Percentiles rank a stretch among this genome's conserved stretches.
These are phyloP conservation scores for Nicotiana noctiflora DNA, from an alignment of 257 asterid species.

Conservation along the genomic window DNA sequence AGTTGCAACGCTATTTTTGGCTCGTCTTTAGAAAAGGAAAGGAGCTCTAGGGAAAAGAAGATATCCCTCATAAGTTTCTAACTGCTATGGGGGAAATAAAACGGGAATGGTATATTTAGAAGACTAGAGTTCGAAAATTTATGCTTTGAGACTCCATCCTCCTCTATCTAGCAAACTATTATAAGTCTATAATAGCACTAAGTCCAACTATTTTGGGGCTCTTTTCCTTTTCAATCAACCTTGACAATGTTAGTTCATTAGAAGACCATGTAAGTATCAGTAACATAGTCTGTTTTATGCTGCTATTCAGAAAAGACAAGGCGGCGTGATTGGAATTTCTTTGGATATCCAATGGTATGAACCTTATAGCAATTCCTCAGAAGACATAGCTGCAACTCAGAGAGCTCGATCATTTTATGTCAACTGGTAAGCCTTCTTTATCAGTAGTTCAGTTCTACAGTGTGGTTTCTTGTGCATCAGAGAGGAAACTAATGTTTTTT, in stretches of 20 bases:
- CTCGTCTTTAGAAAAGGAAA: not conserved
- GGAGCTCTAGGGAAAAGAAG: not conserved
- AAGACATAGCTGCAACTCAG: slow-evolving; percentile 48
- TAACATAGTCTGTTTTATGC: not conserved
- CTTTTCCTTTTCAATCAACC: not conserved
- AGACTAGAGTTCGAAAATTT: not conserved
- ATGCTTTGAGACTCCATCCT: not conserved
- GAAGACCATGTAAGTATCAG: not conserved
- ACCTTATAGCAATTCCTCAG: slow-evolving; percentile 40
- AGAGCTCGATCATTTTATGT: slow-evolving; percentile 51
- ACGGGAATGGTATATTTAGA: not conserved
- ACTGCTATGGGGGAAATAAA: too few relatives aligned
- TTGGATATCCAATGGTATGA: slow-evolving; percentile 50
- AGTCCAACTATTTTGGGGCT: too few relatives aligned
- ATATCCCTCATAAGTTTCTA: not conserved
- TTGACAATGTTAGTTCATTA: not conserved
- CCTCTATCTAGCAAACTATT: not conserved
- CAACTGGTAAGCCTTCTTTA: slow-evolving; percentile 34
- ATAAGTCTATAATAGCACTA: not conserved
- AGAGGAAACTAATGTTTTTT: not conserved
- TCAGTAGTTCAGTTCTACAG: too few relatives aligned
- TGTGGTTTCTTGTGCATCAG: not conserved
- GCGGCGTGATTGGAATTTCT: slow-evolving; percentile 46
- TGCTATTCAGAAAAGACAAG: slow-evolving; percentile 34
- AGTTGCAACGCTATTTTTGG: not conserved